Percentiles rank a stretch among this genome's conserved stretches.
phyloP scores from a whole-genome alignment of 139 green algal genomes.

The Diplosphaera chodatii region DNA sequence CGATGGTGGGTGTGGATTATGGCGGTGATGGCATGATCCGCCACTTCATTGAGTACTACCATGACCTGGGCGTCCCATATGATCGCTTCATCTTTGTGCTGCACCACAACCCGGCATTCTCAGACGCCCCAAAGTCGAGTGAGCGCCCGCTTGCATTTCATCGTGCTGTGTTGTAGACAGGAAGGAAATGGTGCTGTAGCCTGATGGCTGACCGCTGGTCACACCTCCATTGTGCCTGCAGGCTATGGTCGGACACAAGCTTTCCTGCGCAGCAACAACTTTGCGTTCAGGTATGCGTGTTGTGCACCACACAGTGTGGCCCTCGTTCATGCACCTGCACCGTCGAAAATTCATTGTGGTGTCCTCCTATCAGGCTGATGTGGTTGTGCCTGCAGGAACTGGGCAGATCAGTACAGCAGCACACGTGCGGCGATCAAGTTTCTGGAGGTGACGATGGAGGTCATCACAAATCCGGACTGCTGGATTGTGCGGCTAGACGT shows the following conservation, averaged over 20 bases:
- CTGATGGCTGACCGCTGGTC: too few species aligned
- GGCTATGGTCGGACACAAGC: constrained; percentile 14
- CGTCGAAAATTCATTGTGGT: background rate
- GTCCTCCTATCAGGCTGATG: too few species aligned
- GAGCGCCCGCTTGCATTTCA: too few species aligned
- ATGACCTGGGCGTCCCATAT: constrained; percentile 24
- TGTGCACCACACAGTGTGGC: too few species aligned
- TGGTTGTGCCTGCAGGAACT: constrained; percentile 19
- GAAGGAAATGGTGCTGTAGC: too few species aligned
- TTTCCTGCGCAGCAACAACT: constrained; percentile 18
- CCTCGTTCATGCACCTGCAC: too few species aligned
- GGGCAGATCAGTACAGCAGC: constrained; percentile 31
- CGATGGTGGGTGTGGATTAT: constrained; percentile 37
- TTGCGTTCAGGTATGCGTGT: constrained; percentile 13
- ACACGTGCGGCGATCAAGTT: constrained; percentile 12
- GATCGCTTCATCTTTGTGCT: constrained; percentile 38
- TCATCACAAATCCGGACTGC: constrained; percentile 27
- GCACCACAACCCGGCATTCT: constrained; percentile 31
- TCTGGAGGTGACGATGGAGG: constrained; percentile 26
- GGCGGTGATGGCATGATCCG: constrained; percentile 32
- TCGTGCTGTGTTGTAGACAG: too few species aligned
- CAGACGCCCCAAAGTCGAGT: background rate
- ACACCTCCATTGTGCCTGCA: too few species aligned
- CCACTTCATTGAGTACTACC: constrained; percentile 47
- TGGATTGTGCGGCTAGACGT: constrained; percentile 40